Evolutionary conservation across 2,329 filamentous ascomycete genomes (phyloP).

Genomic region (Ophiobolus disseminans): DNA sequence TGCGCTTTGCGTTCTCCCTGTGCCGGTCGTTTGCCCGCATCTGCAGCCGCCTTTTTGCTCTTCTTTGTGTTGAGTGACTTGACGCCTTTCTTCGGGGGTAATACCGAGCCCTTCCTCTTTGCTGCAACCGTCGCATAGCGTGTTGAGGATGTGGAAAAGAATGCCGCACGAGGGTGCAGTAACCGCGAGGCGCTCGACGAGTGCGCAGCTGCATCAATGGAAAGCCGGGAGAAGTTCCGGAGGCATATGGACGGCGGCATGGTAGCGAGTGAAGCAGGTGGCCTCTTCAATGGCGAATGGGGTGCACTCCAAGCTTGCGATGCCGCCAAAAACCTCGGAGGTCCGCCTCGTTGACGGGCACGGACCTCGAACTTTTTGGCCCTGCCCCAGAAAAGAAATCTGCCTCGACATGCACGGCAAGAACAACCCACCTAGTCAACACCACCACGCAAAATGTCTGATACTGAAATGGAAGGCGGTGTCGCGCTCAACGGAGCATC

Average conservation of each 20-base stretch:
- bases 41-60: conserved; percentile 49
- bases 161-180: conserved; percentile 33
- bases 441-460: conserved; percentile 25
- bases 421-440: not conserved
- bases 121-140: conserved; percentile 31
- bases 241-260: conserved; percentile 45
- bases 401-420: not conserved
- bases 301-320: conserved; percentile 17
- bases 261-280: conserved; percentile 27
- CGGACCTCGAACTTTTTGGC: not conserved
- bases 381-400: not conserved
- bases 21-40: conserved; percentile 62
- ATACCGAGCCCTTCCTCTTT: conserved; percentile 37
- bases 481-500: conserved; percentile 26
- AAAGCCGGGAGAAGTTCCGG: conserved; percentile 41
- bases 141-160: conserved; percentile 46
- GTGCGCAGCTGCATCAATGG: conserved; percentile 34
- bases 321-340: conserved; percentile 4
- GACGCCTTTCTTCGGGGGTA: conserved; percentile 44
- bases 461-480: conserved; percentile 42
- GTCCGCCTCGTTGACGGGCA: not conserved
- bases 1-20: conserved; percentile 85
- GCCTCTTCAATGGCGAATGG: conserved; percentile 36
- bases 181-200: conserved; percentile 33
- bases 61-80: conserved; percentile 53